Base-by-base conservation (phyloP, 2,329 filamentous ascomycete genomes). In the Fusarium denticulatum region DNA sequence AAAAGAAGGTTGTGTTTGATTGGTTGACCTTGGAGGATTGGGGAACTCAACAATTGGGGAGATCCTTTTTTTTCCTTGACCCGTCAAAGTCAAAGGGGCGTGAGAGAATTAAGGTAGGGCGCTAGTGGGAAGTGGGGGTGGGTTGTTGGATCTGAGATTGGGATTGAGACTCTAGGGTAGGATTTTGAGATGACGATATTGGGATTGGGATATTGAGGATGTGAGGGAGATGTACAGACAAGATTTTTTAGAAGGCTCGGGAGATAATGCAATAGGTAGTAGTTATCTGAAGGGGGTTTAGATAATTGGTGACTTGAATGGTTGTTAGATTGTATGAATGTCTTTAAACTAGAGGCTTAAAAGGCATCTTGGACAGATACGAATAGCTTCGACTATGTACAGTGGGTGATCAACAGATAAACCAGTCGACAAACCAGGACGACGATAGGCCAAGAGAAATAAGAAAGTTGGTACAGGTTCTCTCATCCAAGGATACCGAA, bases 21-120 rank as follows among this genome's bases (percentile, higher is more conserved):
- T 78, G 72, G 76, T 50, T 28, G 63, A 45, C 49, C 24, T 37
- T 53, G 36, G 45, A 60, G 63, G 74, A 72, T 76, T 75, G 75
- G 67, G 72, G 67, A 72, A 77, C 78, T 79, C 78, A 79, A 79
- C 78, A 79, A 79, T 79, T 79, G 78, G 78, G 78, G 78, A 71
- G 67, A 52, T 24, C 64, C 57, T 60, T 61, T 74, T 74, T 71
- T 64, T 34, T 34, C 58, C 56, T 37, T 32, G 36, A 40, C 24
- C 34, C 24, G 50, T 55, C 20, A 16, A 32, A 53, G 53, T 36
- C 34, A 16, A 36, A 36, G 64, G 71, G 71, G 64, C 36, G 61
- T 73, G 71, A 22, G 37, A 61, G 28, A 74, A 73, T 52, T 74
- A 73, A 74, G 72, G 71, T 72, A 74, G 47, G 30, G 28, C 72